phyloP scores from a whole-genome alignment of 441 rosid genomes.

The Croton laevigatus region DNA sequence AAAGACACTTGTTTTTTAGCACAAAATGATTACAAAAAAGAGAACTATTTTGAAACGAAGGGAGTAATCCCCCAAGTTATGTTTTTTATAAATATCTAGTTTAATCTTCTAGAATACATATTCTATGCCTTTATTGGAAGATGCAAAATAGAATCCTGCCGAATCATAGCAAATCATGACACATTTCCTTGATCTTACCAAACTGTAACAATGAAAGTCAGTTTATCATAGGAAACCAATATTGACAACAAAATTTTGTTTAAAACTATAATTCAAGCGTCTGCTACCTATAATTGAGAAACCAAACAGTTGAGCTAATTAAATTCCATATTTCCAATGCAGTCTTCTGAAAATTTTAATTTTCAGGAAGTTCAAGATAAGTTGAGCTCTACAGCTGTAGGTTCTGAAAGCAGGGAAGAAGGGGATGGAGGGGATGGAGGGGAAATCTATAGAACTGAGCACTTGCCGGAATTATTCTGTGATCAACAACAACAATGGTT shows the following conservation, averaged over 20 bases:
- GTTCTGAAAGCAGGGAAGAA: background rate
- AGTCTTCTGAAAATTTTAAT: background rate
- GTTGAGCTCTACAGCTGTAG: conserved; percentile 14
- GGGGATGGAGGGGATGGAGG: too few relatives aligned
- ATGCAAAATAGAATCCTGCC: background rate
- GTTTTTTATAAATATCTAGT: too few relatives aligned
- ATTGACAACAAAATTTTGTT: background rate
- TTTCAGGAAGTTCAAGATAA: background rate
- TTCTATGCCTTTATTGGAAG: too few relatives aligned
- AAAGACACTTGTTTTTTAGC: too few relatives aligned
- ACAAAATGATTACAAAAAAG: too few relatives aligned
- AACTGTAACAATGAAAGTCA: background rate
- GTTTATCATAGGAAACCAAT: conserved; percentile 5
- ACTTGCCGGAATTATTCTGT: too few relatives aligned
- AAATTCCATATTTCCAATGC: background rate
- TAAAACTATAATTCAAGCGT: too few relatives aligned
- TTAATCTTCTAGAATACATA: too few relatives aligned
- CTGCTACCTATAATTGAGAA: background rate
- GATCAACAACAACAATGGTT: too few relatives aligned
- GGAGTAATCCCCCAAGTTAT: too few relatives aligned
- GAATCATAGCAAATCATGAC: background rate
- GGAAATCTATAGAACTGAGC: background rate
- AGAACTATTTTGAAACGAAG: too few relatives aligned
- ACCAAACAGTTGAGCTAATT: background rate
- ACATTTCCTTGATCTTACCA: conserved; percentile 12